A percentile compares a stretch with the other conserved stretches of the same genome.
phyloP scores from a whole-genome alignment of 257 asterid genomes.

The Haberlea rhodopensis region DNA sequence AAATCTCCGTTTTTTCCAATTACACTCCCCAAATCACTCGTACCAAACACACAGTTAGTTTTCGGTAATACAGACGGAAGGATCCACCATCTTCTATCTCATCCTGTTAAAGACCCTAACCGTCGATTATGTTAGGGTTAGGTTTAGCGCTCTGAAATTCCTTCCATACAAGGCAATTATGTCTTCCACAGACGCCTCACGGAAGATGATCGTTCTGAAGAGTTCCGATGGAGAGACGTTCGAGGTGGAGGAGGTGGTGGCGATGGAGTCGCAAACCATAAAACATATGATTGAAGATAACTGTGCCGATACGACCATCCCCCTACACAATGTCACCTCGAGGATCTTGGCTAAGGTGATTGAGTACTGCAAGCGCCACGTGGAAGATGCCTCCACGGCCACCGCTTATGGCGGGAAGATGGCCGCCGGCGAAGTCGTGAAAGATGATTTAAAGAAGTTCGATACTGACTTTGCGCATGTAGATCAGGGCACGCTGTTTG shows the following conservation, averaged over 20 bases:
- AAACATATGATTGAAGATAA: constrained; percentile 46
- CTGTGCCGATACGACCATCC: constrained; percentile 38
- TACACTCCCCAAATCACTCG: too few species aligned
- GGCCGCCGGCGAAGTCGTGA: constrained; percentile 29
- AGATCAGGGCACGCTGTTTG: constrained; percentile 56
- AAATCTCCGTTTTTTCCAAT: too few species aligned
- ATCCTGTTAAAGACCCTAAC: too few species aligned
- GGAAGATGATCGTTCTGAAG: constrained; percentile 31
- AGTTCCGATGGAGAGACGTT: constrained; percentile 42
- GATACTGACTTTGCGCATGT: constrained; percentile 58
- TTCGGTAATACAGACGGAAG: too few species aligned
- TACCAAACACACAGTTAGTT: too few species aligned
- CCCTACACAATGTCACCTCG: constrained; percentile 39
- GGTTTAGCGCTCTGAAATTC: not conserved
- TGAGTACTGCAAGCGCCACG: constrained; percentile 44
- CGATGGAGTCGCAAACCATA: constrained; percentile 39
- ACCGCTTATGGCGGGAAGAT: constrained; percentile 20
- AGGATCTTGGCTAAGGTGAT: constrained; percentile 43
- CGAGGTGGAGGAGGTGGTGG: constrained; percentile 41
- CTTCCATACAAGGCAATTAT: not conserved
- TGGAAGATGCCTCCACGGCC: constrained; percentile 23
- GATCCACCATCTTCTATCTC: too few species aligned
- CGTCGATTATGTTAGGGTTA: not conserved
- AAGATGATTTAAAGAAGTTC: constrained; percentile 41
- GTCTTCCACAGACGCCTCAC: constrained; percentile 9